Base-by-base conservation (phyloP, 306 rosid genomes). In the Abrus precatorius region DNA sequence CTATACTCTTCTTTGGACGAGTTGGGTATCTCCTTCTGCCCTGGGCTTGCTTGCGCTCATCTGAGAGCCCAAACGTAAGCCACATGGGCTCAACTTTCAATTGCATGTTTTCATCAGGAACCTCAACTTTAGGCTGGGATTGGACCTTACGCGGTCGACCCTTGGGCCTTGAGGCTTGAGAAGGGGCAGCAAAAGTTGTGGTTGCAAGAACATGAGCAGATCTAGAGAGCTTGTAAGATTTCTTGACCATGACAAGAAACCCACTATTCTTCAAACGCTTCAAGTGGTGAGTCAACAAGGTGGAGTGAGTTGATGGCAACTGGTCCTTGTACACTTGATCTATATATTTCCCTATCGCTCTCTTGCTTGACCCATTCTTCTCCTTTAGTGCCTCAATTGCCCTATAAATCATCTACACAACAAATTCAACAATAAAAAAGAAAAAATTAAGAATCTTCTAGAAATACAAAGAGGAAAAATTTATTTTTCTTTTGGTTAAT, bases 361-460 rank as follows among this genome's bases (percentile, higher is more conserved):
- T 89, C 83, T 84, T 90, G 88, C 97, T 94, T 4, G 98, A 94
- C 44, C 98, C 98, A 9, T 90, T 59, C 3, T 80, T 75, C 84
- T 94, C 98, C 83, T 90, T 94, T 83, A 94, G 59, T 1, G 97
- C 92, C 44, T 80, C 72, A 30, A 94, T 89, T 50, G 98, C 98
- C 1, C 87, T 54, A 54, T 62, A 88, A 50, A 94, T 94, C 98
- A 94, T 94, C 98, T 94, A 81, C 67, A 13, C 62, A 36, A 30
- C 1, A 33, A 34, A 1, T 11, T 33, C 3, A 29, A 29, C 67
- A 1, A 48, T 2, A 2, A 7, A 13, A 48, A 48, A 8, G 5
- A 1, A 44, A 1, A 44, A 44, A 44, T 2, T 7, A 5, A 0
- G 72, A 71, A 45, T 33, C 36, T 49, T 48, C 59, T 1, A 63